Base-by-base conservation (phyloP, 768 basidiomycete genomes). In the Naganishia randhawae region DNA sequence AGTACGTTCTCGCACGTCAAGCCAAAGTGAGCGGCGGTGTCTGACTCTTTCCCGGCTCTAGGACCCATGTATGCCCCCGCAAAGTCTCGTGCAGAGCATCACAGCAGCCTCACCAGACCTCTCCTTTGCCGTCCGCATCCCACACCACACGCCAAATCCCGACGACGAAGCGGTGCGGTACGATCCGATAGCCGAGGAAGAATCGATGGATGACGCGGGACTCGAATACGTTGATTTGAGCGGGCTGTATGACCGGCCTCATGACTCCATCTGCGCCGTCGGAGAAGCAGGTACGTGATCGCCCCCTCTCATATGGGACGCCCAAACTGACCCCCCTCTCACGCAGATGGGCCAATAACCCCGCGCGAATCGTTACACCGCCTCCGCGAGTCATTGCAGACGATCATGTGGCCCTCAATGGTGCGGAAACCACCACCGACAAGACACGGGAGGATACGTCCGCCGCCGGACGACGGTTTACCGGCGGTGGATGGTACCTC, bases 381-480 rank as follows among this genome's bases (percentile, higher is more conserved):
- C 50, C 66, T 76, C 9, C 63, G 74, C 17, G 73, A 76, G 50
- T 76, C 77, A n/a, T 63, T 78, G 3, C 69, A 71, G 63, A 76
- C 77, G 31, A 74, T 76, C 62, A 65, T 76, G 42, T 78, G 77
- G 77, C 75, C 77, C 1, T 61, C 63, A 6, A 76, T 78, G 77
- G 50, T 55, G 9, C 70, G 74, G 32, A 77, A 75, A 68, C 63
- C 73, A 17, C 42, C 70, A 27, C 57, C 57, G 9, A 5, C 27
- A 1, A 13, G 7, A 27, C 37, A 25, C n/a, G n/a, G n/a, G n/a
- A n/a, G n/a, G n/a, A n/a, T n/a, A n/a, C n/a, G n/a, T n/a, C n/a
- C n/a, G n/a, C n/a, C n/a, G n/a, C n/a, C n/a, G n/a, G n/a, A n/a
- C n/a, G n/a, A n/a, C n/a, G n/a, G n/a, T n/a, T n/a, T n/a, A n/a